These are phyloP conservation scores for Collybiopsis confluens DNA, from an alignment of 768 basidiomycete genomes.

Conservation along the genomic window DNA sequence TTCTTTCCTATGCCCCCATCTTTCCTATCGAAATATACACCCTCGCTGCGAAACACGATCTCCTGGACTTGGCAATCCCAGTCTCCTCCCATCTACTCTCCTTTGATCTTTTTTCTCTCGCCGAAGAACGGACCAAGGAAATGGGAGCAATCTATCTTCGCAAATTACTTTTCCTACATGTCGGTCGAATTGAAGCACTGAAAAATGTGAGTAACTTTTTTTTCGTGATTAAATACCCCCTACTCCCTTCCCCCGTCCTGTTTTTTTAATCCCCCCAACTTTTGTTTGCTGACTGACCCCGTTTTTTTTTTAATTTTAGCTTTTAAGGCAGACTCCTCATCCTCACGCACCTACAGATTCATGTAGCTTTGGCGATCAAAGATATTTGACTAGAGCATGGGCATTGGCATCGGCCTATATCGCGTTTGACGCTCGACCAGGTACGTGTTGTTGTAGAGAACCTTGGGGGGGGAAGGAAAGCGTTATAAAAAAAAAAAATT, in stretches of 20 bases:
- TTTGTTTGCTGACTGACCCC: too few relatives aligned
- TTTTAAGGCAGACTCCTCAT: slow-evolving; percentile 69
- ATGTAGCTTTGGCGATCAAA: slow-evolving; percentile 75
- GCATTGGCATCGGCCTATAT: slow-evolving; percentile 79
- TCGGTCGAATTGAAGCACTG: slow-evolving; percentile 77
- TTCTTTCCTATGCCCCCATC: slow-evolving; percentile 65
- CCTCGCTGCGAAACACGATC: slow-evolving; percentile 60
- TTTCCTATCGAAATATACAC: slow-evolving; percentile 71
- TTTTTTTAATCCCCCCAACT: background rate
- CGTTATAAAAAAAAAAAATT: too few relatives aligned
- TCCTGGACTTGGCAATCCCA: slow-evolving; percentile 71
- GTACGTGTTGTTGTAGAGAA: slow-evolving; percentile 32
- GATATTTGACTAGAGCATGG: slow-evolving; percentile 77
- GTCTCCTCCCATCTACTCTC: slow-evolving; percentile 74
- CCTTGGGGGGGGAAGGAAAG: too few relatives aligned
- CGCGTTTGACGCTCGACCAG: slow-evolving; percentile 79
- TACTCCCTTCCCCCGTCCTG: too few relatives aligned
- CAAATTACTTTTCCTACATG: slow-evolving; percentile 78
- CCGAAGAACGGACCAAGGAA: slow-evolving; percentile 62
- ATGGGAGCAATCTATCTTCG: slow-evolving; percentile 82
- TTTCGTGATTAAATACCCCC: too few relatives aligned
- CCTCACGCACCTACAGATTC: slow-evolving; percentile 63
- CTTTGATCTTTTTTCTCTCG: slow-evolving; percentile 60
- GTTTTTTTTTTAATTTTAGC: background rate
- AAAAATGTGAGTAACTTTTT: slow-evolving; percentile 43